Percentiles rank a stretch among this genome's conserved stretches.
These are phyloP conservation scores for Septoria linicola DNA, from an alignment of 2,329 filamentous ascomycete species.

Conservation along the genomic window DNA sequence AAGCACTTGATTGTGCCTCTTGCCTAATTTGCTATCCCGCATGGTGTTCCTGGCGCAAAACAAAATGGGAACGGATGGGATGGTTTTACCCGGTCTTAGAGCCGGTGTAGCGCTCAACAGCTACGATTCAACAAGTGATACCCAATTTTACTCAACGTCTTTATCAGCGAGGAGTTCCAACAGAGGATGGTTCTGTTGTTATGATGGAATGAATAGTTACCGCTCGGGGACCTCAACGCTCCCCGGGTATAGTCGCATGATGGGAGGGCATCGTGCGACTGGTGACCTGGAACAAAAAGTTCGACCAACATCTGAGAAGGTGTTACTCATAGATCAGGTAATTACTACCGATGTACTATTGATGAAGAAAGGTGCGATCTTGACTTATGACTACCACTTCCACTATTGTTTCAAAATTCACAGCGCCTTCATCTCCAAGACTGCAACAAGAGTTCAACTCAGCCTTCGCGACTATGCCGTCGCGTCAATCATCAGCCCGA, in stretches of 20 bases:
- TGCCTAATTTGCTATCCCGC: conserved; percentile 12
- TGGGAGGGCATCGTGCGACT: conserved; percentile 18
- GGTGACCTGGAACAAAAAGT: conserved; percentile 9
- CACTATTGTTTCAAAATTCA: neutral
- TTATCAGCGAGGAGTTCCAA: conserved; percentile 36
- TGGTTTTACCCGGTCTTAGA: conserved; percentile 16
- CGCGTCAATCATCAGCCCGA: neutral
- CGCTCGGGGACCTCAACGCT: conserved; percentile 34
- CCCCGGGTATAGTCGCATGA: conserved; percentile 19
- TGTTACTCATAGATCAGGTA: conserved; percentile 17
- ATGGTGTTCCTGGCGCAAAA: conserved; percentile 13
- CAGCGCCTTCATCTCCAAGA: neutral
- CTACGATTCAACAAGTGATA: conserved; percentile 35
- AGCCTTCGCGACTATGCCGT: no score
- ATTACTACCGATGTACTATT: conserved; percentile 18
- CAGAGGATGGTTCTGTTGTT: conserved; percentile 25
- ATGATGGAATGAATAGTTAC: conserved; percentile 27
- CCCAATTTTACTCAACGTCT: conserved; percentile 34
- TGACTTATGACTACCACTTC: neutral
- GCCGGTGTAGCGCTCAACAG: conserved; percentile 22
- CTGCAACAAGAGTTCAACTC: no score
- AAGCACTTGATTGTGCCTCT: conserved; percentile 9
- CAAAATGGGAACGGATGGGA: conserved; percentile 17
- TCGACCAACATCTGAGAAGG: conserved; percentile 13
- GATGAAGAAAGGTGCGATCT: conserved; percentile 12